Evolutionary conservation across 306 rosid species (phyloP).

Genomic region (Macrotyloma uniflorum): DNA sequence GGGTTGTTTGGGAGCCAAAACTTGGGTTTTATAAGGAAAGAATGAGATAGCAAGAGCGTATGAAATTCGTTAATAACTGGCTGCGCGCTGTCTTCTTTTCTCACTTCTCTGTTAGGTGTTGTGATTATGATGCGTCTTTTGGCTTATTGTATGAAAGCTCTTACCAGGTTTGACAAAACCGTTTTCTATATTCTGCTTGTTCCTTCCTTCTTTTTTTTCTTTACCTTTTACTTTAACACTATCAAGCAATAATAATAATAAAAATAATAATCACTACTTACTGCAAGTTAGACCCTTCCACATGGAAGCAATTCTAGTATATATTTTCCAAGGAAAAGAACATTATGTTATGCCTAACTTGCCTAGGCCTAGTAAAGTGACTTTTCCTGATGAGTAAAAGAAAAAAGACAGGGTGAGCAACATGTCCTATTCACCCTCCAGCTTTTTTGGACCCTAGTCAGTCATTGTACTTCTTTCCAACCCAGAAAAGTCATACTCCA

Average conservation of each 20-base stretch:
- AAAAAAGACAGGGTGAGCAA: background rate
- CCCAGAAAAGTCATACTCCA: conserved; percentile 35
- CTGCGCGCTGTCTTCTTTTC: conserved; percentile 39
- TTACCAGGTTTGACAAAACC: conserved; percentile 38
- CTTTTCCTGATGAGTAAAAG: conserved; percentile 15
- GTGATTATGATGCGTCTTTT: conserved; percentile 35
- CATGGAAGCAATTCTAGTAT: background rate
- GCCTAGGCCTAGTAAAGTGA: conserved; percentile 3
- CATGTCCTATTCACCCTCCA: conserved; percentile 47
- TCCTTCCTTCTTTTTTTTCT: background rate
- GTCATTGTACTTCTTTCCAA: conserved; percentile 20
- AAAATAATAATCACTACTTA: too few relatives aligned
- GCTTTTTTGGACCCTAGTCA: conserved; percentile 48
- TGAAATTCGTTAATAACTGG: conserved; percentile 41
- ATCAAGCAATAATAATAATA: background rate
- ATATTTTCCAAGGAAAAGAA: background rate
- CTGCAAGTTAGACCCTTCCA: conserved; percentile 6
- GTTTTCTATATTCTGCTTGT: background rate
- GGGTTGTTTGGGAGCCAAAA: conserved; percentile 39
- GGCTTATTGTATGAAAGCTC: conserved; percentile 51
- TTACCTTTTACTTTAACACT: background rate
- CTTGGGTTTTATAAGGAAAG: conserved; percentile 42
- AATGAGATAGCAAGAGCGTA: background rate
- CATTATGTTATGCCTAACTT: conserved; percentile 42
- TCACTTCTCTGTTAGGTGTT: conserved; percentile 52